A percentile compares a stretch with the other conserved stretches of the same genome.
These are phyloP conservation scores for Globisporangium recalcitrans DNA, from an alignment of 352 stramenopile species.

Conservation along the genomic window DNA sequence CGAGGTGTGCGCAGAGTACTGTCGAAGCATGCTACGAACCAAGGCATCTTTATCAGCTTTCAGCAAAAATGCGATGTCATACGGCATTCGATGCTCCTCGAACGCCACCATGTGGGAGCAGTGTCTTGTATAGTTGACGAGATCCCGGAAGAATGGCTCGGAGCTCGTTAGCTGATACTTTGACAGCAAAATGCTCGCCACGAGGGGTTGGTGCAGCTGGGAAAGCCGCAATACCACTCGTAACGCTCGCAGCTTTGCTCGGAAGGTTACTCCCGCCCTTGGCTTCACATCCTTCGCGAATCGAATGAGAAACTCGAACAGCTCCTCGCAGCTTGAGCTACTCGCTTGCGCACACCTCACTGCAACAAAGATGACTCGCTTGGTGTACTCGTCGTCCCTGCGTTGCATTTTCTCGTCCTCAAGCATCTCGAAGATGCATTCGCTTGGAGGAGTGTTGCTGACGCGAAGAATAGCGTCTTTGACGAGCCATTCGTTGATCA, in stretches of 20 bases:
- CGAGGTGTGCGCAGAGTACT: slow-evolving; percentile 20
- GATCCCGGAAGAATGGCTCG: slow-evolving; percentile 27
- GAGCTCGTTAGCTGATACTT: slow-evolving; percentile 19
- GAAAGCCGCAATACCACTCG: slow-evolving; percentile 29
- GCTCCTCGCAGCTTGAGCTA: slow-evolving; percentile 19
- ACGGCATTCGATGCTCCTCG: slow-evolving; percentile 50
- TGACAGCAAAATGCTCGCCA: slow-evolving; percentile 19
- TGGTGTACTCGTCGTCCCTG: slow-evolving; percentile 31
- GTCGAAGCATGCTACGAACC: slow-evolving; percentile 37
- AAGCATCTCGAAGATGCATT: slow-evolving; percentile 29
- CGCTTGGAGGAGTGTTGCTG: slow-evolving; percentile 2
- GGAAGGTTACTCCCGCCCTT: slow-evolving; percentile 46
- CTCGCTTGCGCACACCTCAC: slow-evolving; percentile 16
- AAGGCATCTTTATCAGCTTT: slow-evolving; percentile 43
- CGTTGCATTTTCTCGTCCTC: slow-evolving; percentile 24
- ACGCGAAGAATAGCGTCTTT: slow-evolving; percentile 30
- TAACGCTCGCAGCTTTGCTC: slow-evolving; percentile 45
- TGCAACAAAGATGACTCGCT: slow-evolving; percentile 30
- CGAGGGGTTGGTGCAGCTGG: slow-evolving; percentile 20
- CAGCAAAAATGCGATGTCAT: slow-evolving; percentile 36
- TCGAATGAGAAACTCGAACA: slow-evolving; percentile 31
- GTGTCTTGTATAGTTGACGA: slow-evolving; percentile 28
- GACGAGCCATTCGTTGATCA: slow-evolving; percentile 49
- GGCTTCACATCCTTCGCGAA: slow-evolving; percentile 42
- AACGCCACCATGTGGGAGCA: slow-evolving; percentile 41